phyloP scores from a whole-genome alignment of 257 asterid species.

The Przewalskia tangutica region DNA sequence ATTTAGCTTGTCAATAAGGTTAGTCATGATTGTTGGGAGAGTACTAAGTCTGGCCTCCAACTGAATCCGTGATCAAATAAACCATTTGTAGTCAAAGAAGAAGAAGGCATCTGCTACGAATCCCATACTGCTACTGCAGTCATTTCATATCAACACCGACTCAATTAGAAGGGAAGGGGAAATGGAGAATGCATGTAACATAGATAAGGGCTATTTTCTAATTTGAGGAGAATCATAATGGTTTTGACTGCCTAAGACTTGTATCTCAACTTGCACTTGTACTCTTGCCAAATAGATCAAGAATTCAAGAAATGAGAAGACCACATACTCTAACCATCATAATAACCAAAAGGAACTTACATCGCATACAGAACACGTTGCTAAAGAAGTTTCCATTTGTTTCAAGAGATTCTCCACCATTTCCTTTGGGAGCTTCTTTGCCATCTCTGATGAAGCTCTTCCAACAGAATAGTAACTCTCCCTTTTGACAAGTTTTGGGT shows the following conservation, averaged over 20 bases:
- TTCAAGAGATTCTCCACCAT: constrained; percentile 40
- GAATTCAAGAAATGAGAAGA: neutral
- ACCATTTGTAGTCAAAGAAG: neutral
- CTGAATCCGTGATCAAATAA: neutral
- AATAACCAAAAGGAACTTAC: constrained; percentile 35
- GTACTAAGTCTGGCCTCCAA: neutral
- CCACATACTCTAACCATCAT: neutral
- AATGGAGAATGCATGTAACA: neutral
- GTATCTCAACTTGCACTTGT: neutral
- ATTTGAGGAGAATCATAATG: neutral
- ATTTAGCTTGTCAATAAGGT: neutral
- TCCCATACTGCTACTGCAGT: neutral
- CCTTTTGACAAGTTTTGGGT: constrained; percentile 90
- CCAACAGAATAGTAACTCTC: constrained; percentile 49
- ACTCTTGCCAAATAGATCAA: neutral
- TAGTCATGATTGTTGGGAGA: neutral
- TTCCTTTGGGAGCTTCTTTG: constrained; percentile 55
- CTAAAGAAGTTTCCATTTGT: constrained; percentile 57
- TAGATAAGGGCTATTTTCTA: neutral
- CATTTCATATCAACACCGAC: neutral
- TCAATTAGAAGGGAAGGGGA: neutral
- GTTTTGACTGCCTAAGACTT: neutral
- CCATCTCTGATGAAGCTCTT: constrained; percentile 56
- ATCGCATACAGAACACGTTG: constrained; percentile 65
- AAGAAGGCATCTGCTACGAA: neutral